phyloP scores from a whole-genome alignment of 2,329 filamentous ascomycete species.

The Fusarium heterosporum region DNA sequence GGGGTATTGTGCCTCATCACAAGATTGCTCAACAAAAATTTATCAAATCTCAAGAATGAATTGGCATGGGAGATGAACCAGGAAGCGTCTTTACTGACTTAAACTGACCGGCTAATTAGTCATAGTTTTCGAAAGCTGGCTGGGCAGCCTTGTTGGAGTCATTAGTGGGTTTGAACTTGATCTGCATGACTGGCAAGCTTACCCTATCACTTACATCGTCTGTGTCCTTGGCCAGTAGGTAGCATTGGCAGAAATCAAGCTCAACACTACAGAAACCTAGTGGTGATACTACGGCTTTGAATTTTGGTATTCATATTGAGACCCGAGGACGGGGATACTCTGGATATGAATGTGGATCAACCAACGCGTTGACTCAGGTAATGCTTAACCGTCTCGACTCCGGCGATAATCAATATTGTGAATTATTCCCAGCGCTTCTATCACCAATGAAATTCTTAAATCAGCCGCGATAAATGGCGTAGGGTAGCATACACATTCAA shows the following conservation, averaged over 20 bases:
- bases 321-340: slow-evolving; percentile 21
- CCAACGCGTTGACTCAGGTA: background rate
- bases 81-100: background rate
- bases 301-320: slow-evolving; percentile 5
- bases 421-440: background rate
- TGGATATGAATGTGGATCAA: slow-evolving; percentile 23
- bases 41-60: background rate
- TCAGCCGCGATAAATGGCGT: background rate
- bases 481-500: background rate
- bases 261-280: slow-evolving; percentile 20
- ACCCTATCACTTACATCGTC: background rate
- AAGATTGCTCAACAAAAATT: background rate
- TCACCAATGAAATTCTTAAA: background rate
- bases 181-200: slow-evolving; percentile 5
- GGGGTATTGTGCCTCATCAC: background rate
- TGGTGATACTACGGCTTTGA: slow-evolving; percentile 27
- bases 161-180: background rate
- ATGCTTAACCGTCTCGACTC: background rate
- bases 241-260: slow-evolving; percentile 14
- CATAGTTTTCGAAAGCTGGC: background rate
- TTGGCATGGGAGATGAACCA: background rate
- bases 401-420: background rate
- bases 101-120: background rate
- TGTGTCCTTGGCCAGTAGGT: background rate
- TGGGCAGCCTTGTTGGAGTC: background rate